Base-by-base conservation (phyloP, 306 rosid genomes). In the Sindora glabra region DNA sequence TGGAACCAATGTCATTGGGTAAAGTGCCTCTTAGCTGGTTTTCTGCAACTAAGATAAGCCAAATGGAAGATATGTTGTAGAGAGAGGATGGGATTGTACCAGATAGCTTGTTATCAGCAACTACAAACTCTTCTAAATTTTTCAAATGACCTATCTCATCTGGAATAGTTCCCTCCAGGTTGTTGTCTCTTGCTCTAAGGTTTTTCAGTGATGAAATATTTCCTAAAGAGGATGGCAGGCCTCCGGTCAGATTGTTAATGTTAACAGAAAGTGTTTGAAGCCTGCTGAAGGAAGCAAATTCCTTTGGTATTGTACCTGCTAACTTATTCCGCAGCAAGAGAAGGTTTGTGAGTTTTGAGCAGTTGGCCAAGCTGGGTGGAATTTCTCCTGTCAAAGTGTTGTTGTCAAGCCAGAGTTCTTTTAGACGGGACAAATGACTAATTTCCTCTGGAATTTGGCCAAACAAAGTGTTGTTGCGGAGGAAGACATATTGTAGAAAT, bases 41-140 rank as follows among this genome's bases (percentile, higher is more conserved):
- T 0, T 0, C 0, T 5, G 42, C 0, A 0, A 53, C 0, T 0
- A 14, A 6, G 4, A 74, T 36, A 4, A 0, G 0, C 0, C 0
- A 0, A 13, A 67, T 21, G 18, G 49, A 14, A 3, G 74, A 73
- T 34, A 73, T 53, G 34, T 60, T 60, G 44, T 19, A 73, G 14
- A 73, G 9, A 3, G 71, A 73, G 9, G 21, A 45, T 37, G 70
- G 78, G 48, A 74, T 11, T 2, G n/a, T 16, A 30, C 79, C 70
- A 0, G 60, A 61, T 9, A 67, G 13, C 0, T 6, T 29, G 54
- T 74, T 74, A 1, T 0, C 2, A 3, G 3, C 36, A 2, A 60
- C 8, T 2, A 0, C 0, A 2, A 66, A 42, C 8, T 0, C 0
- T 3, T 0, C 0, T 3, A 45, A 29, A 1, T 16, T 37, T 52